A percentile compares a stretch with the other conserved stretches of the same genome.
Evolutionary conservation across 1,139 yeast genomes (phyloP).

Genomic region (Kazachstania sp.): DNA sequence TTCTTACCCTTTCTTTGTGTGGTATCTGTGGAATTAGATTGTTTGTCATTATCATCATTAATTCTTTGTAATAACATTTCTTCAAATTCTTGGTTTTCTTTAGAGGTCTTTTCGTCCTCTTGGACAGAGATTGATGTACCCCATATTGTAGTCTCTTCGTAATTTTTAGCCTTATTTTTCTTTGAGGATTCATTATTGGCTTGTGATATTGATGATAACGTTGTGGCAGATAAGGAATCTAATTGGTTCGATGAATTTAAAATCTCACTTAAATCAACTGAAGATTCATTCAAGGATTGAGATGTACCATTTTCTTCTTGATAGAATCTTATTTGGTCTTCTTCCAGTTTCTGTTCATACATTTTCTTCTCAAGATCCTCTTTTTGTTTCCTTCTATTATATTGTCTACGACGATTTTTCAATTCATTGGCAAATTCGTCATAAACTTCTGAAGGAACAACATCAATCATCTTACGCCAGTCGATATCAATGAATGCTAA

Average conservation of each 20-base stretch:
- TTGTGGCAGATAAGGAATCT: constrained; percentile 9
- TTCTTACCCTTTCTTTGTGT: constrained; percentile 11
- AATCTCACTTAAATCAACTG: constrained; percentile 8
- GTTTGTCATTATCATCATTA: constrained; percentile 3
- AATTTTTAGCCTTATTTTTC: constrained; percentile 6
- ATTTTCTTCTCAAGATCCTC: constrained; percentile 59
- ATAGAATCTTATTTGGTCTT: constrained; percentile 47
- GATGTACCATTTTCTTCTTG: constrained; percentile 43
- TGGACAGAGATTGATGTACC: constrained; percentile 46
- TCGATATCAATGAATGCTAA: constrained; percentile 79
- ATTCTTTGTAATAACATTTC: constrained; percentile 23
- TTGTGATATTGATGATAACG: neutral
- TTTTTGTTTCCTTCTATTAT: constrained; percentile 44
- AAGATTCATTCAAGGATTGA: neutral
- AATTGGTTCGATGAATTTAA: constrained; percentile 6
- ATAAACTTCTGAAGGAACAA: constrained; percentile 47
- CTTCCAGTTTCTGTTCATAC: constrained; percentile 58
- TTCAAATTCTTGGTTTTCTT: constrained; percentile 27
- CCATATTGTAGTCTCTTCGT: constrained; percentile 45
- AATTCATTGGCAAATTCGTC: constrained; percentile 51
- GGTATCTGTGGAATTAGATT: neutral
- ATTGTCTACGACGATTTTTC: constrained; percentile 46
- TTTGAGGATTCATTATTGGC: neutral
- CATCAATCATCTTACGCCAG: constrained; percentile 45
- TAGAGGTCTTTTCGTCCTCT: constrained; percentile 20